Conservation (phyloP, 1,284 basidiomycete species). For the Grifola frondosa region DNA sequence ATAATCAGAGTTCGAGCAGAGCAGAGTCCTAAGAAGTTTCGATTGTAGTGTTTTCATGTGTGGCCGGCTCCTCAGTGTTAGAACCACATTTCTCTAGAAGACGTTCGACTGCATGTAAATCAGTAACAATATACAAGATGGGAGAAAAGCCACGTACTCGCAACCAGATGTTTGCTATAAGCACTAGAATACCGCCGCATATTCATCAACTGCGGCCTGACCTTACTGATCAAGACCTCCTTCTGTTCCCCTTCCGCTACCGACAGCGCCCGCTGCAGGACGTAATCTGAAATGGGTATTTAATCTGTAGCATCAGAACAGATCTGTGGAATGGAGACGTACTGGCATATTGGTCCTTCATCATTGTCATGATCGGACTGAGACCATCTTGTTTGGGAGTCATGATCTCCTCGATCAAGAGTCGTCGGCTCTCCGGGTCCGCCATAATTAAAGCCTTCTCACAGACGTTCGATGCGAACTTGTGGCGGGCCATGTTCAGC, state of each 20-base stretch:
- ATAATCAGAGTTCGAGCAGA: constrained; percentile 5
- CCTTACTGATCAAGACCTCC: constrained; percentile 58
- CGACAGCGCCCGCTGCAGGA: constrained; percentile 73
- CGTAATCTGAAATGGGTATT: constrained; percentile 62
- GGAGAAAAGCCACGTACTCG: constrained; percentile 53
- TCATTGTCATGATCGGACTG: constrained; percentile 73
- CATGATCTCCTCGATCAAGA: constrained; percentile 83
- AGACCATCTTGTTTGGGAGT: constrained; percentile 59
- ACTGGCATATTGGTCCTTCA: constrained; percentile 92
- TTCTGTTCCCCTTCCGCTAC: constrained; percentile 75
- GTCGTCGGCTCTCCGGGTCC: constrained; percentile 58
- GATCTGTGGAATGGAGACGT: constrained; percentile 31
- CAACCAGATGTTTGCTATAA: constrained; percentile 76
- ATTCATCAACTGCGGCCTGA: constrained; percentile 64
- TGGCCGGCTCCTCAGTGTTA: constrained; percentile 3
- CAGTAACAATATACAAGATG: constrained; percentile 7
- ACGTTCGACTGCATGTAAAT: constrained; percentile 55
- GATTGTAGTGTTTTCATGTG: constrained; percentile 7
- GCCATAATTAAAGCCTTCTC: constrained; percentile 86
- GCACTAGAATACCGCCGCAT: constrained; percentile 72
- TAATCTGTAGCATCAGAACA: background rate
- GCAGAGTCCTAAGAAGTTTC: constrained; percentile 19
- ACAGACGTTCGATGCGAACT: constrained; percentile 96
- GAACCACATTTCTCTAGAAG: constrained; percentile 49
- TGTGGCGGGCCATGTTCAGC: constrained; percentile 81